phyloP scores from a whole-genome alignment of 176 grass and related monocot species.

The Oryza glumipatula region DNA sequence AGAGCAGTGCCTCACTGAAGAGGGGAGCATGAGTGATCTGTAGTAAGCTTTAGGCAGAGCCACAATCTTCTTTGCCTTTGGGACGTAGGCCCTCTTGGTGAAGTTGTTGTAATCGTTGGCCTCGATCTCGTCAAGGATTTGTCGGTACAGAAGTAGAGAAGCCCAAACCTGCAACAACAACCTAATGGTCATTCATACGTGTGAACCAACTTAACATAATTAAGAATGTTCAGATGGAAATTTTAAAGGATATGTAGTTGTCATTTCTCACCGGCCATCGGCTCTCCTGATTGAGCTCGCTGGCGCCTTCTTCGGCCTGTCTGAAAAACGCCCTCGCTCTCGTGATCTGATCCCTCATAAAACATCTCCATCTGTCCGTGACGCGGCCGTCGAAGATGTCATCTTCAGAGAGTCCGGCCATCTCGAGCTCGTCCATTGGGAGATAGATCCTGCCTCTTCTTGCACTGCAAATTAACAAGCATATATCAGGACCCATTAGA shows the following conservation, averaged over 20 bases:
- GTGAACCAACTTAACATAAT: background rate
- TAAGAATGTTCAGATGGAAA: background rate
- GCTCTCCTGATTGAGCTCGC: constrained; percentile 90
- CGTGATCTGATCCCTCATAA: constrained; percentile 81
- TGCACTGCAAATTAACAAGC: constrained; percentile 43
- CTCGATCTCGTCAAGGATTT: constrained; percentile 98
- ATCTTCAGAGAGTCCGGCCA: constrained; percentile 70
- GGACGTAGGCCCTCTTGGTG: constrained; percentile 83
- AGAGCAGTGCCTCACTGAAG: constrained; percentile 38
- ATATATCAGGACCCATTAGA: background rate
- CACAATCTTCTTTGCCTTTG: constrained; percentile 84
- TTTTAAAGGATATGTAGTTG: background rate
- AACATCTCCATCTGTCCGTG: constrained; percentile 70
- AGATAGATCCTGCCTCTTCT: constrained; percentile 89
- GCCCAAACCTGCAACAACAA: constrained; percentile 83
- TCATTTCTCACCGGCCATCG: constrained; percentile 69
- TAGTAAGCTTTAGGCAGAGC: constrained; percentile 79
- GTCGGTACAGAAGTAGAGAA: constrained; percentile 79
- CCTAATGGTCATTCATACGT: background rate
- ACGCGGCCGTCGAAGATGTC: constrained; percentile 80
- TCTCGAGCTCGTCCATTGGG: constrained; percentile 77
- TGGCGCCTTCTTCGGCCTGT: constrained; percentile 71
- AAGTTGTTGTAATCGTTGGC: constrained; percentile 90
- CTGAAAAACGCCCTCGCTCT: constrained; percentile 71
- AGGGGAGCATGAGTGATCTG: constrained; percentile 63